A percentile compares a stretch with the other conserved stretches of the same genome.
Evolutionary conservation across 495 filamentous ascomycete species (phyloP).

Genomic region (Hypoxylon lenormandii): DNA sequence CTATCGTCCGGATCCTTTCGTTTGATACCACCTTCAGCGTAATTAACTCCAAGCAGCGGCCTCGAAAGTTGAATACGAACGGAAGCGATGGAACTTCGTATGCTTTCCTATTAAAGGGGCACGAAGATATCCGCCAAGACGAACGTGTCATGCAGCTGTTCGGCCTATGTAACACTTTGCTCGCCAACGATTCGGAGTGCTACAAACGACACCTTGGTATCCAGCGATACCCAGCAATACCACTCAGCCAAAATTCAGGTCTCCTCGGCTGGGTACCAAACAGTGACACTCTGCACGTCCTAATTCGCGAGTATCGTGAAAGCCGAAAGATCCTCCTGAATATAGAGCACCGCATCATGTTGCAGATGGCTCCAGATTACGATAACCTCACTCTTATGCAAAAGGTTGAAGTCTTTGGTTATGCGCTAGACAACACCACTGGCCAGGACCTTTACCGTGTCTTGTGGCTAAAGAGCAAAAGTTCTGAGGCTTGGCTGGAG

Average conservation of each 20-base stretch:
- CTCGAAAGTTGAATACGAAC: constrained; percentile 85
- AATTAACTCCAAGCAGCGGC: constrained; percentile 95
- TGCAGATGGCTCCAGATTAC: constrained; percentile 99
- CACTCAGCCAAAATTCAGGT: constrained; percentile 94
- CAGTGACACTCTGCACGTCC: constrained; percentile 92
- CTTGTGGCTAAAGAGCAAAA: constrained; percentile 97
- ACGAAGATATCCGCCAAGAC: constrained; percentile 98
- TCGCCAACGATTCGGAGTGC: constrained; percentile 90
- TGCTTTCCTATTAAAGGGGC: constrained; percentile 90
- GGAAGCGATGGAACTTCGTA: constrained; percentile 89
- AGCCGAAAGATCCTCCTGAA: constrained; percentile 96
- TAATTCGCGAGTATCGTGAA: constrained; percentile 97
- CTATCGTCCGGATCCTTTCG: constrained; percentile 83
- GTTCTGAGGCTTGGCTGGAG: constrained; percentile 96
- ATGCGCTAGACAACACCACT: constrained; percentile 98
- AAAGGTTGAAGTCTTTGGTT: constrained; percentile 99
- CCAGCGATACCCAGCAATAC: constrained; percentile 92
- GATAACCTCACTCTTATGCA: constrained; percentile 99
- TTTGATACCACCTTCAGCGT: constrained; percentile 91
- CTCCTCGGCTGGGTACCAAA: constrained; percentile 97
- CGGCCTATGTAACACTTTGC: constrained; percentile 91
- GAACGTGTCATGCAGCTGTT: constrained; percentile 99
- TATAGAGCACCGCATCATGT: constrained; percentile 99
- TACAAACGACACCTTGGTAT: constrained; percentile 97
- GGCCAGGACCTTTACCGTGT: constrained; percentile 98